Evolutionary conservation across 2,329 filamentous ascomycete species (phyloP), one percentile per base, ranked within the genome.

Genomic region (Clonostachys rhizophaga): DNA sequence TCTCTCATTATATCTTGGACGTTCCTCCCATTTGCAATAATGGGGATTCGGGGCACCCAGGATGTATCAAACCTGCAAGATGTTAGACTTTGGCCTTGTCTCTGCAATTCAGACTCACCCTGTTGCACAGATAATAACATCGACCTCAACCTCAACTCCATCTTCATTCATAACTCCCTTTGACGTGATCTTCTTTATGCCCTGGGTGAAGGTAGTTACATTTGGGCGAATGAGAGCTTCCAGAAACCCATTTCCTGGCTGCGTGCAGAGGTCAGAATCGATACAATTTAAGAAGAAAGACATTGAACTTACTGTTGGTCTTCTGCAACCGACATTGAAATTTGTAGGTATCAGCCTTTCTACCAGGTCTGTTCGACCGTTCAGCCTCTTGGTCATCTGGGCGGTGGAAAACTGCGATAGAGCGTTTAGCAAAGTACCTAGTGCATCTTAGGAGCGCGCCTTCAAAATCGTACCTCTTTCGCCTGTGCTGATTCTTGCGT

Each of bases 101-200:
- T 16, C 16, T 16, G 16, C 16, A 16, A 16, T 16, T 16, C 16
- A 16, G 16, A 16, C 35, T 36, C n/a, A 37, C 35, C 35, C 75
- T 1, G 75, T 79, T 33, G 76, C 76, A 51, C 76, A 79, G 45
- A 81, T 64, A 33, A 82, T 72, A 24, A 67, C 69, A 53, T 83
- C 79, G 14, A 79, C 68, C 43, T 74, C 65, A 41, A 75, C 54
- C 13, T 71, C 56, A 43, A 68, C 56, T n/a, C 73, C 76, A 6
- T 69, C 69, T 1, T 60, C 63, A 14, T 78, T 65, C 51, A 74
- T 64, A 39, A 81, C 65, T 3, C 77, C 76, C n/a, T 69, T 67
- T 11, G 68, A 59, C 3, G 77, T 70, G 37, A 81, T 65, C 6
- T 59, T 56, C 34, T 64, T 63, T 39, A 82, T 76, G 2, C 59